Evolutionary conservation across 805 yeast species (phyloP).

Genomic region (Ogataea naganishii): DNA sequence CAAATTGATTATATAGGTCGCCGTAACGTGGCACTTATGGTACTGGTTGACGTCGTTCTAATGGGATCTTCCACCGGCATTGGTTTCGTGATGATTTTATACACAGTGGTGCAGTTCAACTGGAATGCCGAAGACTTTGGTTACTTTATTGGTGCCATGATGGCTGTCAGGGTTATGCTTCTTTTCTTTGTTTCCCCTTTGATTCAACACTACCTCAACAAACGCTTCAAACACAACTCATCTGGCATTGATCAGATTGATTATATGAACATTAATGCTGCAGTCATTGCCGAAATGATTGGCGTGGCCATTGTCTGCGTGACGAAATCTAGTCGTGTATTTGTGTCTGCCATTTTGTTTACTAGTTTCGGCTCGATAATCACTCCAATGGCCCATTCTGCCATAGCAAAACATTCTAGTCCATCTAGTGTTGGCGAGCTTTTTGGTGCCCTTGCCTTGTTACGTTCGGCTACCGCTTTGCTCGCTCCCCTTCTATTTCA

Average conservation of each 20-base stretch:
- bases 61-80: conserved; percentile 31
- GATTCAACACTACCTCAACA: conserved; percentile 27
- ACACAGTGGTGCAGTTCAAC: conserved; percentile 40
- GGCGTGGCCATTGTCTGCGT: conserved; percentile 27
- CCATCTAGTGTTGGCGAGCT: conserved; percentile 58
- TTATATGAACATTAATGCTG: conserved; percentile 13
- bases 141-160: conserved; percentile 41
- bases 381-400: conserved; percentile 50
- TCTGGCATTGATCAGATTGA: conserved; percentile 41
- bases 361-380: conserved; percentile 40
- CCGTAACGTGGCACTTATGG: conserved; percentile 38
- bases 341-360: conserved; percentile 27
- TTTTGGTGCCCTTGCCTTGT: conserved; percentile 60
- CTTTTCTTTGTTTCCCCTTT: conserved; percentile 47
- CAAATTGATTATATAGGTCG: conserved; percentile 26
- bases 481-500: conserved; percentile 41
- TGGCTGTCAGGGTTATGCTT: conserved; percentile 38
- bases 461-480: conserved; percentile 41
- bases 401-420: conserved; percentile 53
- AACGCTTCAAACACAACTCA: conserved; percentile 24
- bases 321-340: conserved; percentile 20
- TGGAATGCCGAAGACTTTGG: conserved; percentile 53
- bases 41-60: conserved; percentile 35
- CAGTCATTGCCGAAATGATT: conserved; percentile 29
- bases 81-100: conserved; percentile 37